Evolutionary conservation across 306 rosid genomes (phyloP).

Genomic region (Rubus idaeus): DNA sequence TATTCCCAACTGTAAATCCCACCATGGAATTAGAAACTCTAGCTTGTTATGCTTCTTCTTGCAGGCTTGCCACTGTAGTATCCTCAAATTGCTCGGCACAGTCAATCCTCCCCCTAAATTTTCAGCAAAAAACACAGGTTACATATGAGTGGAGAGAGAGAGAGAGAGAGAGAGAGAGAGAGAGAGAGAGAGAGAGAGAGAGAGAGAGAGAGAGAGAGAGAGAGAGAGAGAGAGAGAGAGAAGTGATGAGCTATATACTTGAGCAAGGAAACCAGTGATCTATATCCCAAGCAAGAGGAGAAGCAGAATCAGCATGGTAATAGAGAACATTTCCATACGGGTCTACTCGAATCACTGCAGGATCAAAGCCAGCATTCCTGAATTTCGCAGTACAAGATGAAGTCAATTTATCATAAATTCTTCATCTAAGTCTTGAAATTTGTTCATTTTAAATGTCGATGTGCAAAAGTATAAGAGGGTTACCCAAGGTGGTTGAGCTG

Average conservation of each 20-base stretch:
- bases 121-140: constrained; percentile 22
- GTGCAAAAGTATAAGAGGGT: constrained; percentile 22
- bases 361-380: constrained; percentile 98
- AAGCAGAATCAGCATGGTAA: constrained; percentile 89
- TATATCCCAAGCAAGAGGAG: constrained; percentile 96
- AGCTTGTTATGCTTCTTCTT: constrained; percentile 76
- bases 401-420: background rate
- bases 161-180: constrained; percentile 2
- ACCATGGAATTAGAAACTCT: constrained; percentile 94
- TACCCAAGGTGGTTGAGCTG: constrained; percentile 95
- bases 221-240: background rate
- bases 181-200: background rate
- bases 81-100: constrained; percentile 84
- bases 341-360: constrained; percentile 84
- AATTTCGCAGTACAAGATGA: constrained; percentile 8
- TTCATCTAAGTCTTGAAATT: background rate
- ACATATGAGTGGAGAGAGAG: background rate
- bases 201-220: constrained; percentile 15
- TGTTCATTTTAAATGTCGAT: background rate
- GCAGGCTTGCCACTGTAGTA: constrained; percentile 79
- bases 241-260: constrained; percentile 39
- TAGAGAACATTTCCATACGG: constrained; percentile 83
- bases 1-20: constrained; percentile 93
- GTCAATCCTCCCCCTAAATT: constrained; percentile 91
- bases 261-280: constrained; percentile 99